Percentiles rank a stretch among this genome's conserved stretches.
phyloP scores from a whole-genome alignment of 306 rosid genomes.

The Purshia tridentata region DNA sequence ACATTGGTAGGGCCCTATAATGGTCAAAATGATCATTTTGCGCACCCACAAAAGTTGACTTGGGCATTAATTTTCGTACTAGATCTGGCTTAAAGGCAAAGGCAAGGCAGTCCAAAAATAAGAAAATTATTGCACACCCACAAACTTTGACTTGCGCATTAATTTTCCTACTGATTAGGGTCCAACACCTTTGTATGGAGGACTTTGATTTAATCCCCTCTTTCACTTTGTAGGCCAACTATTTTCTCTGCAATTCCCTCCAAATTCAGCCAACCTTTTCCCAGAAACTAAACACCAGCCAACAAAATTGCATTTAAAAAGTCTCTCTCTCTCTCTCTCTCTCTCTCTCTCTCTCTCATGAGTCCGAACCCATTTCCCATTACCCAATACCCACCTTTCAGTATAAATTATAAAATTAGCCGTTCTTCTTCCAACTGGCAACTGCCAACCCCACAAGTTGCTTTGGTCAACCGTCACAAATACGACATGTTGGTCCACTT shows the following conservation, averaged over 20 bases:
- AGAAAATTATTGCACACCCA: neutral
- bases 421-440: constrained; percentile 40
- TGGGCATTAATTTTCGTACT: neutral
- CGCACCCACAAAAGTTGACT: constrained; percentile 24
- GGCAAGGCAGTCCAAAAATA: neutral
- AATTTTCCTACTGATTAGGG: neutral
- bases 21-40: constrained; percentile 2
- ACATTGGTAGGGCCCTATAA: neutral
- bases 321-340: constrained; percentile 16
- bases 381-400: constrained; percentile 6
- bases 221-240: constrained; percentile 28
- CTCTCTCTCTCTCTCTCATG: too few species aligned
- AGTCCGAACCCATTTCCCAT: too few species aligned
- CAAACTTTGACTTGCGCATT: constrained; percentile 23
- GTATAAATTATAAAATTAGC: constrained; percentile 38
- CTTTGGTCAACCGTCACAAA: constrained; percentile 68
- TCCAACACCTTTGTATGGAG: constrained; percentile 9
- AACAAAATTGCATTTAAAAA: constrained; percentile 25
- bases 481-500: constrained; percentile 69
- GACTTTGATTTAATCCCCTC: neutral
- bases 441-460: constrained; percentile 21
- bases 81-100: neutral
- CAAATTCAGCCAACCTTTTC: constrained; percentile 35
- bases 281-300: constrained; percentile 36
- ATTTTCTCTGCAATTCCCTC: constrained; percentile 23